Base-by-base conservation (phyloP, 2,329 filamentous ascomycete genomes). In the Arachnomyces sp. region DNA sequence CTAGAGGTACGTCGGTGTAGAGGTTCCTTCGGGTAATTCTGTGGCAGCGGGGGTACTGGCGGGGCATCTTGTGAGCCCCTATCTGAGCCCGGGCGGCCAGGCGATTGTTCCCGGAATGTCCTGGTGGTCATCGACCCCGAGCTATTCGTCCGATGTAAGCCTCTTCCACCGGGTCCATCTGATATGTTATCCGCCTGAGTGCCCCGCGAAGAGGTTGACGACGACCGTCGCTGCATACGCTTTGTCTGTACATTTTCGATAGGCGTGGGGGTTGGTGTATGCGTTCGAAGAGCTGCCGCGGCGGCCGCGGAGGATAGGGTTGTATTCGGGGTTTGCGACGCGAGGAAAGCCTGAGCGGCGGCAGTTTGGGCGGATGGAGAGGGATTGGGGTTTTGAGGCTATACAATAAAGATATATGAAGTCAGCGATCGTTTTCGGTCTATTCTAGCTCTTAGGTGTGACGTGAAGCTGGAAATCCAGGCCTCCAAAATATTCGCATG, bases 191-290 rank as follows among this genome's bases (percentile, higher is more conserved):
- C 56, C 34, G 63, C 52, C 30, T 66, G 63, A 36, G 74, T 77
- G 28, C 70, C 72, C 35, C 77, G 69, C 3, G 86, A 90, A 2
- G 85, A 85, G 31, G 76, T 65, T 1, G 88, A 94, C 38, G 74
- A 94, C 38, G 74, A 73, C 61, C 75, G 80, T 46, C 88, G 79
- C 52, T 86, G 78, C 57, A 84, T 89, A 56, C 89, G 84, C 69
- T 90, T 95, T 4, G 90, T 94, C 62, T 94, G 84, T 33, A 93
- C 78, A 56, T 87, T 79, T 59, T 79, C 82, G 42, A 95, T 82
- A 51, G 81, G 80, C 38, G 82, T 90, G 15, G 87, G 88, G 2
- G 84, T 81, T 38, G 80, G 80, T 7, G 86, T 82, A 51, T 84
- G 78, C 34, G 83, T 84, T 56, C 83, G 81, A 43, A 96, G 74